Conservation (phyloP, 345 rosid genomes). For the Salix brachista region DNA sequence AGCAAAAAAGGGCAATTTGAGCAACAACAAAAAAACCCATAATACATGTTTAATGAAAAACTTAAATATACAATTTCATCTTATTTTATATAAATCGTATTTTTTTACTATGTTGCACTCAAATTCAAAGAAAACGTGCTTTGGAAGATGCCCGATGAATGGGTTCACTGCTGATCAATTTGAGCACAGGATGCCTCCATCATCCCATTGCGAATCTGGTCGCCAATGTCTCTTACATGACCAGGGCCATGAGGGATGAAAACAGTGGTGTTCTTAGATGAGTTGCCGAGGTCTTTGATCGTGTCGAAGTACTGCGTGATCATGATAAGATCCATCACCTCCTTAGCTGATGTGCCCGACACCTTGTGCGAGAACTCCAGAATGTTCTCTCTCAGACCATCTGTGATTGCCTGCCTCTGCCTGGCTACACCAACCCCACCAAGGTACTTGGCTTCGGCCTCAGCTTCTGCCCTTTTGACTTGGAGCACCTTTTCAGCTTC, state of each 20-base stretch:
- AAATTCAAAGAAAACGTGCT: neutral
- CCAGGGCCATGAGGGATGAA: constrained; percentile 98
- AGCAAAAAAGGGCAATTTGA: too few species aligned
- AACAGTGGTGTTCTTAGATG: constrained; percentile 89
- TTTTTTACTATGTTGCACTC: neutral
- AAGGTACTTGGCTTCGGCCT: constrained; percentile 89
- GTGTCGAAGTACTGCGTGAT: constrained; percentile 96
- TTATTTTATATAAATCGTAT: neutral
- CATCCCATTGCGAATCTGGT: constrained; percentile 85
- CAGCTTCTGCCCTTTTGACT: constrained; percentile 92
- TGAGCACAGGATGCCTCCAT: constrained; percentile 76
- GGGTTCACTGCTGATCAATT: constrained; percentile 20
- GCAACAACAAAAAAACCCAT: too few species aligned
- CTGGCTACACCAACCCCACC: constrained; percentile 97
- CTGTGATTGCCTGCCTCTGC: constrained; percentile 97
- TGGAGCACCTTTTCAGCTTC: constrained; percentile 92
- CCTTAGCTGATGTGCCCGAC: constrained; percentile 84
- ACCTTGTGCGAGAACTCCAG: constrained; percentile 88
- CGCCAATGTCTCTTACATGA: constrained; percentile 77
- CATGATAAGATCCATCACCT: constrained; percentile 97
- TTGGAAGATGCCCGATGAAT: neutral
- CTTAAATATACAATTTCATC: neutral
- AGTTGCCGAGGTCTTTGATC: constrained; percentile 81
- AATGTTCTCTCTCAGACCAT: constrained; percentile 94
- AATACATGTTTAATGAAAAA: too few species aligned